These are phyloP conservation scores for Salisapilia sapeloensis DNA, from an alignment of 352 stramenopile genomes.

Conservation along the genomic window DNA sequence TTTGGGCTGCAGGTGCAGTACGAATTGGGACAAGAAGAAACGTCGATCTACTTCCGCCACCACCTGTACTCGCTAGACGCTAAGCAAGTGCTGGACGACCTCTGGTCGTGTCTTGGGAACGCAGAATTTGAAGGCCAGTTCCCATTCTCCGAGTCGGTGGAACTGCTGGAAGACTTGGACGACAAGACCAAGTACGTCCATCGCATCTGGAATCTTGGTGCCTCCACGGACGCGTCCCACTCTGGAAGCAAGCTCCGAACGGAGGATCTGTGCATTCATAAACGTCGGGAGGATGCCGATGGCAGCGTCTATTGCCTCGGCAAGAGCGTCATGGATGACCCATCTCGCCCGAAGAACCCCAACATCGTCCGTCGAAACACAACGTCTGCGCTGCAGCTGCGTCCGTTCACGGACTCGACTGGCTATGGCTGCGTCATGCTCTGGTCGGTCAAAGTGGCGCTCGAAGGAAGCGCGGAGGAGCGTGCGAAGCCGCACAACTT, in stretches of 20 bases:
- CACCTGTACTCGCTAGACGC: slow-evolving; percentile 69
- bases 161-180: slow-evolving; percentile 61
- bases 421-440: slow-evolving; percentile 49
- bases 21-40: slow-evolving; percentile 75
- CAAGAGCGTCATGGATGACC: slow-evolving; percentile 45
- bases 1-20: slow-evolving; percentile 80
- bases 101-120: slow-evolving; percentile 65
- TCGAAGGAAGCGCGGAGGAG: slow-evolving; percentile 62
- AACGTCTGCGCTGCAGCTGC: slow-evolving; percentile 56
- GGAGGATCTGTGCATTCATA: slow-evolving; percentile 52
- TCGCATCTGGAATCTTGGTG: slow-evolving; percentile 62
- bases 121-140: slow-evolving; percentile 69
- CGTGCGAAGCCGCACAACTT: slow-evolving; percentile 62
- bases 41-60: slow-evolving; percentile 77
- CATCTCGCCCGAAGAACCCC: slow-evolving; percentile 35
- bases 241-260: slow-evolving; percentile 70
- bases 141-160: slow-evolving; percentile 55
- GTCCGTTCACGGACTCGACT: slow-evolving; percentile 63
- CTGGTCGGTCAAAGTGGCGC: slow-evolving; percentile 70
- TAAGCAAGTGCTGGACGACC: slow-evolving; percentile 41
- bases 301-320: slow-evolving; percentile 55
- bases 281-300: slow-evolving; percentile 66
- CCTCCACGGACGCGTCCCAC: slow-evolving; percentile 47
- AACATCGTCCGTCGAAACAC: slow-evolving; percentile 64
- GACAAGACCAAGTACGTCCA: slow-evolving; percentile 68